Conservation (phyloP, 768 basidiomycete genomes). For the Suillus clintonianus region DNA sequence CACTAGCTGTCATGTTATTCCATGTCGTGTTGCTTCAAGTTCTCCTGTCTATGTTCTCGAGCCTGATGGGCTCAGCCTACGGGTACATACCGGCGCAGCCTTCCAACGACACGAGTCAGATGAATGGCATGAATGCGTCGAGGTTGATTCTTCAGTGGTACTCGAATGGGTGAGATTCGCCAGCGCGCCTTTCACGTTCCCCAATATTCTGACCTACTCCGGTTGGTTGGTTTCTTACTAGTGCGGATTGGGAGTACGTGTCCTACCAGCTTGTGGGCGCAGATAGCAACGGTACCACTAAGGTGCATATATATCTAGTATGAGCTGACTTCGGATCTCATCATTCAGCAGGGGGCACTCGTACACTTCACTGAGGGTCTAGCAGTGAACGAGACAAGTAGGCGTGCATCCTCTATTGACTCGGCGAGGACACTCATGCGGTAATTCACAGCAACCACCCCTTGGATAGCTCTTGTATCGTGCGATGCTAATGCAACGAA, state of each 20-base stretch:
- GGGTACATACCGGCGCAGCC: slow-evolving; percentile 75
- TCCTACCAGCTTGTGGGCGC: slow-evolving; percentile 61
- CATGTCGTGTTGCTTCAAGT: slow-evolving; percentile 1
- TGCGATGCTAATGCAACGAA: slow-evolving; percentile 80
- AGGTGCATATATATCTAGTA: slow-evolving; percentile 43
- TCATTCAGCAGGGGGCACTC: slow-evolving; percentile 62
- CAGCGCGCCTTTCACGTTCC: slow-evolving; percentile 1
- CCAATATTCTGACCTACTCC: slow-evolving; percentile 10
- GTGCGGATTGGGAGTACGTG: slow-evolving; percentile 54
- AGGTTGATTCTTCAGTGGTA: slow-evolving; percentile 64
- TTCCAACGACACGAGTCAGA: slow-evolving; percentile 62
- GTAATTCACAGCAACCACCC: slow-evolving; percentile 49
- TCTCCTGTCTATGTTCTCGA: slow-evolving; percentile 8
- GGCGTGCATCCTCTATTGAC: slow-evolving; percentile 15
- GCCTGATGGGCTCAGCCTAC: slow-evolving; percentile 11
- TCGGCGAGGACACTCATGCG: slow-evolving; percentile 7
- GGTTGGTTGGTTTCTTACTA: slow-evolving; percentile 20
- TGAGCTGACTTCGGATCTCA: slow-evolving; percentile 3
- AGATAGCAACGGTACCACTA: slow-evolving; percentile 50
- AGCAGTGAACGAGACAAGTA: slow-evolving; percentile 48
- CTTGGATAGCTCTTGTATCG: slow-evolving; percentile 89
- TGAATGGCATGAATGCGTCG: slow-evolving; percentile 58
- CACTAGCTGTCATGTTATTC: slow-evolving; percentile 16
- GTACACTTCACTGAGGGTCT: slow-evolving; percentile 79
- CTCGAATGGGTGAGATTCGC: slow-evolving; percentile 44